phyloP scores from a whole-genome alignment of 2,329 filamentous ascomycete species.

The Calonectria pseudoreteaudii region DNA sequence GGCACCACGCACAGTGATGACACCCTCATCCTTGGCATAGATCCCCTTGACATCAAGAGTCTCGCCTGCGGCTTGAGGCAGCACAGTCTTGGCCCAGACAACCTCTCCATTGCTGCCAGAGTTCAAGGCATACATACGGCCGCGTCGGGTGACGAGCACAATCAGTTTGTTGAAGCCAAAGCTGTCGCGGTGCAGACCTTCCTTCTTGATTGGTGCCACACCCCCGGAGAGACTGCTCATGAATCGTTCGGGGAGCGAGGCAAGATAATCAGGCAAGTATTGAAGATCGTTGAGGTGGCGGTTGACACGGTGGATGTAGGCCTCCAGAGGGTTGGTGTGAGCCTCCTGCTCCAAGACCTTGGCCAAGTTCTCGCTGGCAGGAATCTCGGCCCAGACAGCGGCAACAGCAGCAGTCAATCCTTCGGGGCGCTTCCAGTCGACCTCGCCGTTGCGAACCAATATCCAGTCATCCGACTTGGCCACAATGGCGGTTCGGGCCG shows the following conservation, averaged over 20 bases:
- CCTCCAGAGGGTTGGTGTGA: slow-evolving; percentile 80
- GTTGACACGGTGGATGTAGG: slow-evolving; percentile 89
- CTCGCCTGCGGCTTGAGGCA: slow-evolving; percentile 65
- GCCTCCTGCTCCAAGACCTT: slow-evolving; percentile 88
- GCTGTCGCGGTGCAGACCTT: slow-evolving; percentile 71
- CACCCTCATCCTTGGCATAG: slow-evolving; percentile 68
- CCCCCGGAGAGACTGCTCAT: slow-evolving; percentile 73
- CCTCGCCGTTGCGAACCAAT: slow-evolving; percentile 83
- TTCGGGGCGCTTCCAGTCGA: slow-evolving; percentile 85
- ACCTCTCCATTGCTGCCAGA: slow-evolving; percentile 79
- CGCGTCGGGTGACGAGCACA: slow-evolving; percentile 82
- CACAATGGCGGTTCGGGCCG: slow-evolving; percentile 81
- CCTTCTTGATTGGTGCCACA: slow-evolving; percentile 55
- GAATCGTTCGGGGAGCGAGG: slow-evolving; percentile 75
- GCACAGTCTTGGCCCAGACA: slow-evolving; percentile 78
- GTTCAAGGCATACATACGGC: slow-evolving; percentile 84
- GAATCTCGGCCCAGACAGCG: slow-evolving; percentile 83
- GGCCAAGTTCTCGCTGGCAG: slow-evolving; percentile 78
- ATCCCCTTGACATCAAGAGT: slow-evolving; percentile 78
- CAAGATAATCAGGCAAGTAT: slow-evolving; percentile 79
- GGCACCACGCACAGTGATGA: slow-evolving; percentile 69
- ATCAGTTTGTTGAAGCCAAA: slow-evolving; percentile 93
- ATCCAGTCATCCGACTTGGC: slow-evolving; percentile 80
- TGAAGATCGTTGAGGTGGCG: slow-evolving; percentile 85
- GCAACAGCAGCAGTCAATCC: slow-evolving; percentile 83